Conservation (phyloP, 352 stramenopile genomes). For the Globisporangium cystogenes region DNA sequence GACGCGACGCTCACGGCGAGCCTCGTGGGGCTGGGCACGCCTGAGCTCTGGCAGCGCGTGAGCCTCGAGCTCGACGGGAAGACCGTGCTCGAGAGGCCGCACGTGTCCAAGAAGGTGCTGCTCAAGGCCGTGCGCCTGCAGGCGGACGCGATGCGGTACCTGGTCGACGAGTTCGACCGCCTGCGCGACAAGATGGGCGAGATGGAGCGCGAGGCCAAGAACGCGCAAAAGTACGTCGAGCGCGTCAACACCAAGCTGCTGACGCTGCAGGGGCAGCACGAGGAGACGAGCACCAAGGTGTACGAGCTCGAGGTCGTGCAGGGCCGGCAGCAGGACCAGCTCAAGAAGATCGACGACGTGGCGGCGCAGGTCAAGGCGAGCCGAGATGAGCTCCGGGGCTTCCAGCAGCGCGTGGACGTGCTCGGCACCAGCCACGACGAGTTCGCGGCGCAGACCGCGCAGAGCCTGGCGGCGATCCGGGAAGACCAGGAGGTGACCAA, state of each 20-base stretch:
- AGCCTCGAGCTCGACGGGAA: conserved; percentile 78
- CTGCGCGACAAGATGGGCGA: conserved; percentile 67
- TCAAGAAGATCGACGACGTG: conserved; percentile 74
- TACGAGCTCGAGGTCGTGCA: conserved; percentile 60
- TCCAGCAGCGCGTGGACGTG: conserved; percentile 45
- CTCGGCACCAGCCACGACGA: conserved; percentile 31
- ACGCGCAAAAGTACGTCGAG: conserved; percentile 75
- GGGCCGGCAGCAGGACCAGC: conserved; percentile 48
- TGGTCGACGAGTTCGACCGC: conserved; percentile 82
- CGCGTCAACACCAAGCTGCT: conserved; percentile 73
- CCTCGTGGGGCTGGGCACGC: conserved; percentile 58
- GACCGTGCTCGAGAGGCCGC: conserved; percentile 70
- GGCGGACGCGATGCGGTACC: conserved; percentile 76
- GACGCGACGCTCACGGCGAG: conserved; percentile 48
- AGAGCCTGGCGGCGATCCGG: conserved; percentile 41
- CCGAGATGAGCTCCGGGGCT: conserved; percentile 40
- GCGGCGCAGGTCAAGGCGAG: conserved; percentile 36
- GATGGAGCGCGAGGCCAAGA: conserved; percentile 71
- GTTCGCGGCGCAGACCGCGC: conserved; percentile 47
- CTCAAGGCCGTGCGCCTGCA: conserved; percentile 81
- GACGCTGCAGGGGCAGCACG: conserved; percentile 66
- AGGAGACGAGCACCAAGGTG: conserved; percentile 59
- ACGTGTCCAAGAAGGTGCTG: conserved; percentile 79
- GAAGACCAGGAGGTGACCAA: conserved; percentile 74
- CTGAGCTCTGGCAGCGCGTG: conserved; percentile 75